phyloP scores from a whole-genome alignment of 805 yeast species.

The Sugiyamaella floridensis region DNA sequence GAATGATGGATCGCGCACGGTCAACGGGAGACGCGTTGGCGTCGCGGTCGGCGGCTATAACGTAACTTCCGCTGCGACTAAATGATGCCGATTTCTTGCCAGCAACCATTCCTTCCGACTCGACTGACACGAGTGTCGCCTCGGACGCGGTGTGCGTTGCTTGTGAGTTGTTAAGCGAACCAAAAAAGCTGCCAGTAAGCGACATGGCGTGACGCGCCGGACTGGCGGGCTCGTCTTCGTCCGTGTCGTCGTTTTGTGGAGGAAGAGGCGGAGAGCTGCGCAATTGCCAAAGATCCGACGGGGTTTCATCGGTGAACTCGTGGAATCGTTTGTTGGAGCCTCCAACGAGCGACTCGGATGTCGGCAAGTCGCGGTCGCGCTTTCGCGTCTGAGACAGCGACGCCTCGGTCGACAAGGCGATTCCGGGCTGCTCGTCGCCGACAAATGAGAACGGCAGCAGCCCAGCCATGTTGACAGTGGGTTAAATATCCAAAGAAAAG shows the following conservation, averaged over 20 bases:
- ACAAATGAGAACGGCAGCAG: not conserved
- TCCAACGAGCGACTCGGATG: constrained; percentile 12
- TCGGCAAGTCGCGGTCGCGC: constrained; percentile 10
- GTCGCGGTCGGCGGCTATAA: not conserved
- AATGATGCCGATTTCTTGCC: not conserved
- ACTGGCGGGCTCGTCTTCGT: constrained; percentile 3
- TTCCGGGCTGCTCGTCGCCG: not conserved
- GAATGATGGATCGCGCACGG: constrained; percentile 8
- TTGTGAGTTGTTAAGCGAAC: not conserved
- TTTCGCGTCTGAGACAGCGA: constrained; percentile 12
- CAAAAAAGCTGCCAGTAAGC: not conserved
- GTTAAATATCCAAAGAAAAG: not conserved
- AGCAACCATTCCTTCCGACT: not conserved
- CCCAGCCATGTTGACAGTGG: not conserved
- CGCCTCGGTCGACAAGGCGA: constrained; percentile 12
- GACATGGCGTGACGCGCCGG: not conserved
- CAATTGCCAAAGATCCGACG: constrained; percentile 9
- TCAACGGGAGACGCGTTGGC: not conserved
- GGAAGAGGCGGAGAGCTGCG: constrained; percentile 15
- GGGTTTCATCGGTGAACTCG: constrained; percentile 14
- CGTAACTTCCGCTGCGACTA: not conserved
- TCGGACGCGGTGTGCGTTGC: not conserved
- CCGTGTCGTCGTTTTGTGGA: constrained; percentile 2
- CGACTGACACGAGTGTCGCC: not conserved
- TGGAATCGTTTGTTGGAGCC: constrained; percentile 12